Base-by-base conservation (phyloP, 768 basidiomycete genomes). In the Mycena epipterygia region DNA sequence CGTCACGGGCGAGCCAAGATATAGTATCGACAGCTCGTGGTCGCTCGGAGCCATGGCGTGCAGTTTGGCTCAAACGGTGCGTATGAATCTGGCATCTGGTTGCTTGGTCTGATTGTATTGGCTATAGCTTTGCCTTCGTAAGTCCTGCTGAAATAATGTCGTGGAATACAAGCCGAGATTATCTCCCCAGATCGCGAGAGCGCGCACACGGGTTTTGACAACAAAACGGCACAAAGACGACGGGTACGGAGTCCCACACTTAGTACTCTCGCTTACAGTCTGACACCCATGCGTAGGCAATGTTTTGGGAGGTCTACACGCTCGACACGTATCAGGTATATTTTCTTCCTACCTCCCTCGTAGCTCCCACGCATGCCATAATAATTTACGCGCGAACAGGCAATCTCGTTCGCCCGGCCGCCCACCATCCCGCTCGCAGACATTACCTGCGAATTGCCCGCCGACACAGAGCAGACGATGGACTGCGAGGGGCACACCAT, bases 1-100 rank as follows among this genome's bases (percentile, higher is more conserved):
- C 29, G 44, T 25, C 2, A 59, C 35, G 1, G 73, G 73, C 3
- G 75, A 74, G 1, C 42, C 59, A 23, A 49, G 68, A 33, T 77
- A 79, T 33, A 77, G 78, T 1, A 52, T 79, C 11, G 78, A 84
- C 14, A 77, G 76, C 44, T 74, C 82, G n/a, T 83, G 82, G 82
- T 77, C 77, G 8, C 55, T 79, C 19, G 65, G 76, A 5, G 61
- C 82, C 21, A 33, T 83, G 33, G 79, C 81, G 11, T 75, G 71
- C 42, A 79, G 80, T 56, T 74, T 83, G 1, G 44, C 35, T 37
- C 57, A 62, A 23, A 56, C n/a, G n/a, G n/a, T n/a, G 52, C 25
- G 69, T 71, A 32, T 16, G 32, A 19, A 2, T 2, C 37, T 16
- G 25, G 29, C 9, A 1, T 21, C 27, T 23, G 35, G 19, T 8